Percentiles rank a stretch among this genome's conserved stretches.
These are phyloP conservation scores for Linum tenue DNA, from an alignment of 345 rosid genomes.

Conservation along the genomic window DNA sequence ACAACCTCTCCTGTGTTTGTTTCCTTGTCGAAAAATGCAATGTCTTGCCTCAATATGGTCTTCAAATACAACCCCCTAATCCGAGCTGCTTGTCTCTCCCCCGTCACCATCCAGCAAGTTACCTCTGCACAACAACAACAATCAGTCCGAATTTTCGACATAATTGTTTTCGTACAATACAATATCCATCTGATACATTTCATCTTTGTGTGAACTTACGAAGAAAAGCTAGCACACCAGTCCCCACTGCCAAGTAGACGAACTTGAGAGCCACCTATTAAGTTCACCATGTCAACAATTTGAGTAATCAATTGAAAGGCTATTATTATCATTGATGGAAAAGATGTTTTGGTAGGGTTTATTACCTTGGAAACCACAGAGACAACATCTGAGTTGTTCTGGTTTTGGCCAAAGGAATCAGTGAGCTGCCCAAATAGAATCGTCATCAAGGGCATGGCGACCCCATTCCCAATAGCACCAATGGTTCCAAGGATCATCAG, in stretches of 20 bases:
- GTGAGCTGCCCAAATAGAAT: slow-evolving; percentile 55
- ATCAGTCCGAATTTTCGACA: slow-evolving; percentile 1
- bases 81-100: slow-evolving; percentile 77
- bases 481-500: slow-evolving; percentile 63
- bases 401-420: slow-evolving; percentile 62
- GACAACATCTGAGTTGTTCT: slow-evolving; percentile 29
- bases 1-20: slow-evolving; percentile 84
- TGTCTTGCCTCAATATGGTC: slow-evolving; percentile 75
- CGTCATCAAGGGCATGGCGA: slow-evolving; percentile 67
- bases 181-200: not conserved
- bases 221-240: slow-evolving; percentile 53
- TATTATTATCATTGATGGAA: not conserved
- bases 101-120: slow-evolving; percentile 78
- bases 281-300: not conserved
- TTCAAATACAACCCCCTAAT: slow-evolving; percentile 59
- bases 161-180: not conserved
- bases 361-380: slow-evolving; percentile 48
- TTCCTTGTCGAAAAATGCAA: slow-evolving; percentile 70
- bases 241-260: slow-evolving; percentile 65
- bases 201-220: slow-evolving; percentile 42
- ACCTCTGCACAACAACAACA: slow-evolving; percentile 48
- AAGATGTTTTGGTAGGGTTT: not conserved
- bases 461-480: slow-evolving; percentile 67
- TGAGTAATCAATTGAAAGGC: not conserved
- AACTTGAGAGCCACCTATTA: slow-evolving; percentile 59